These are phyloP conservation scores for Curvularia sp. DNA, from an alignment of 2,329 filamentous ascomycete genomes.

Conservation along the genomic window DNA sequence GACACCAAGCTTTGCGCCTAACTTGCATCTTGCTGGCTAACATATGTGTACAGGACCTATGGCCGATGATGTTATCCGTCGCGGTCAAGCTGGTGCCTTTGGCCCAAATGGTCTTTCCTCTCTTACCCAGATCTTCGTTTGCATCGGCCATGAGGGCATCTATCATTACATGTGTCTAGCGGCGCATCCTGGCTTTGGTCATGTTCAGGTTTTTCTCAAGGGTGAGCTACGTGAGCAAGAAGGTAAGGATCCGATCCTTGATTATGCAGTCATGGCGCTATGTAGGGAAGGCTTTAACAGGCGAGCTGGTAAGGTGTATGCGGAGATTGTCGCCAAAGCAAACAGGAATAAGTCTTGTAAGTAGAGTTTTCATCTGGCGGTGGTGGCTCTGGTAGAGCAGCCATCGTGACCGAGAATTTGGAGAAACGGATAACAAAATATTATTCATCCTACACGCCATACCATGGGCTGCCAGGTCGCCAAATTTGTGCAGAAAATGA, in stretches of 20 bases:
- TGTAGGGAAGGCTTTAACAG: constrained; percentile 14
- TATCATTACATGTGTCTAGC: constrained; percentile 18
- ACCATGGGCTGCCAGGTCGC: background rate
- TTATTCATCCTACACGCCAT: background rate
- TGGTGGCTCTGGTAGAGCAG: background rate
- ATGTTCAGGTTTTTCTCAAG: constrained; percentile 8
- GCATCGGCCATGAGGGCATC: constrained; percentile 12
- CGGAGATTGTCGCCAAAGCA: no score
- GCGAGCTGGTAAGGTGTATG: background rate
- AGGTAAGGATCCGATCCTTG: constrained; percentile 10
- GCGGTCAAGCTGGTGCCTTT: constrained; percentile 5
- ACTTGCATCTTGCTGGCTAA: background rate
- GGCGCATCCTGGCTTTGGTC: background rate
- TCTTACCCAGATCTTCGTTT: constrained; percentile 13
- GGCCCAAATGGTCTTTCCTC: constrained; percentile 13
- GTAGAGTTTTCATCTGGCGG: background rate
- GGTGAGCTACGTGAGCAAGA: constrained; percentile 7
- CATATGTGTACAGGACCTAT: background rate
- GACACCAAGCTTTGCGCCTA: background rate
- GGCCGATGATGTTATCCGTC: background rate
- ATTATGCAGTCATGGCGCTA: constrained; percentile 6
- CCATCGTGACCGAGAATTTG: background rate
- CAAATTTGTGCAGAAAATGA: background rate
- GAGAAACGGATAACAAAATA: background rate
- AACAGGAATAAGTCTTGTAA: background rate